phyloP scores from a whole-genome alignment of 176 grass and related monocot species.

The Alloteropsis semialata region DNA sequence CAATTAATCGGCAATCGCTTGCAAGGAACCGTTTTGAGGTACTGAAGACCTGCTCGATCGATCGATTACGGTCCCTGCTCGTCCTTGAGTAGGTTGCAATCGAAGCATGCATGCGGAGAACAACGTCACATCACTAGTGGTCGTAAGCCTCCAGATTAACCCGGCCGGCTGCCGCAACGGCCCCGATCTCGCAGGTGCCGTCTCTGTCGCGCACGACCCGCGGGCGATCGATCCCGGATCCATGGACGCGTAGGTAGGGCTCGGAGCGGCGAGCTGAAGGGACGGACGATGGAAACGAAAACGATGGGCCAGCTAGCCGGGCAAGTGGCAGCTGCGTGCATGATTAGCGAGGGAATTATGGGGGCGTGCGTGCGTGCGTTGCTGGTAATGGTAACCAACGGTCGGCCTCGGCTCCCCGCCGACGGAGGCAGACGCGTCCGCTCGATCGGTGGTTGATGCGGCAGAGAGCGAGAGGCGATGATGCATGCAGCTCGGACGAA shows the following conservation, averaged over 20 bases:
- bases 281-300: neutral
- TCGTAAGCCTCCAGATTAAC: no score
- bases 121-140: neutral
- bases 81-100: conserved; percentile 51
- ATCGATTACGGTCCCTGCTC: neutral
- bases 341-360: conserved; percentile 15
- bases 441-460: neutral
- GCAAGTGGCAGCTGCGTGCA: neutral
- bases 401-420: neutral
- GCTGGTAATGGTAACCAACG: conserved; percentile 27
- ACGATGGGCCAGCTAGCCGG: no score
- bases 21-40: neutral
- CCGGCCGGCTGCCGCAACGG: no score
- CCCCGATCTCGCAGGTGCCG: neutral
- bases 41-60: neutral
- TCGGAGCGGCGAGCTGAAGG: no score
- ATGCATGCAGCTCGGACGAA: neutral
- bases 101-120: conserved; percentile 9
- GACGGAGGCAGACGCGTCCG: neutral
- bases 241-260: neutral
- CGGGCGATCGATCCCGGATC: neutral
- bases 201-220: neutral
- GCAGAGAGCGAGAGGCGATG: no score
- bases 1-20: conserved; percentile 17
- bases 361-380: neutral